A percentile compares a stretch with the other conserved stretches of the same genome.
phyloP scores from a whole-genome alignment of 192 early-diverging fungal genomes.

The Umbelopsis ramanniana region DNA sequence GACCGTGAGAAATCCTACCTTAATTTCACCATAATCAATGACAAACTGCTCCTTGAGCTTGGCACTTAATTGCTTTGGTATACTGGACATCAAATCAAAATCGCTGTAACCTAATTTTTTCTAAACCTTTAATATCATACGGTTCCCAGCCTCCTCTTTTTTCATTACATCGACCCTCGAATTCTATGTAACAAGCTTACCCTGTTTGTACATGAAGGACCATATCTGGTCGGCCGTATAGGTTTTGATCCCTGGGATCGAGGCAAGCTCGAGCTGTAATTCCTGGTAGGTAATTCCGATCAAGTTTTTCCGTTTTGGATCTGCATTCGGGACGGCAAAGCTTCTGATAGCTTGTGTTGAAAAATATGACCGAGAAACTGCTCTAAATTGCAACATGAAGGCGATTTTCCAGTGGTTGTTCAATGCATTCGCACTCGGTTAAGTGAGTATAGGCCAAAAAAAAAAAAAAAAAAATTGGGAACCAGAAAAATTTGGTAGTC shows the following conservation, averaged over 20 bases:
- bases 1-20: conserved; percentile 33
- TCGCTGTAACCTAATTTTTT: conserved; percentile 48
- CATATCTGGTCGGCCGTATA: conserved; percentile 52
- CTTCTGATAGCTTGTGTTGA: not conserved
- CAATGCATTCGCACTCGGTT: too few species aligned
- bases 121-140: not conserved
- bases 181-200: conserved; percentile 12
- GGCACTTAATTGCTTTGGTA: conserved; percentile 55
- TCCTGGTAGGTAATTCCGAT: conserved; percentile 44
- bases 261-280: conserved; percentile 37
- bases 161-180: too few species aligned
- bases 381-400: not conserved
- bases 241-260: conserved; percentile 37
- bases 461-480: too few species aligned
- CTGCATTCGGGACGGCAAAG: not conserved
- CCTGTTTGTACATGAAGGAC: conserved; percentile 48
- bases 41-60: conserved; percentile 52
- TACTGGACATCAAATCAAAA: conserved; percentile 71
- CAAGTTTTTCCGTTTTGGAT: conserved; percentile 42
- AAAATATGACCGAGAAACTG: not conserved
- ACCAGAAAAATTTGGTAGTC: too few species aligned
- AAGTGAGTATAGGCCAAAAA: too few species aligned
- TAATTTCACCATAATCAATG: conserved; percentile 46
- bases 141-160: too few species aligned
- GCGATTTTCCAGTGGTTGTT: not conserved